These are phyloP conservation scores for Agapanthus africanus DNA, from an alignment of 106 monocot genomes.

Conservation along the genomic window DNA sequence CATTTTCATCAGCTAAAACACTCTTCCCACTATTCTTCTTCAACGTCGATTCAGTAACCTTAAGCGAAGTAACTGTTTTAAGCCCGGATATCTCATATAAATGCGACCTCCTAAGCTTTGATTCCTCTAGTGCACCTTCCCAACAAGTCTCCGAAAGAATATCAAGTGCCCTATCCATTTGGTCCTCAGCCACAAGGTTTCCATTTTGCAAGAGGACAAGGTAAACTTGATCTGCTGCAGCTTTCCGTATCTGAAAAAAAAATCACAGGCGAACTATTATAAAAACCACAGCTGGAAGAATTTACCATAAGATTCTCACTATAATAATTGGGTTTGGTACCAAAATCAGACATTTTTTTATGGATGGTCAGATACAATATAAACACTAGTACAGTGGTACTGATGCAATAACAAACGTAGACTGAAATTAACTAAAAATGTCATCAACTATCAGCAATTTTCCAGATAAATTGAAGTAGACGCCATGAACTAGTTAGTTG, in stretches of 20 bases:
- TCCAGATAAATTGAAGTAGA: too few relatives aligned
- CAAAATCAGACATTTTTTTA: too few relatives aligned
- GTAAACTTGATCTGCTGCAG: slow-evolving; percentile 85
- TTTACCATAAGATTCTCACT: too few relatives aligned
- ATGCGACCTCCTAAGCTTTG: slow-evolving; percentile 30
- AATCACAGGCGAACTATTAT: background rate
- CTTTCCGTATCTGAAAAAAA: slow-evolving; percentile 54
- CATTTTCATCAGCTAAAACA: slow-evolving; percentile 60
- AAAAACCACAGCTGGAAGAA: too few relatives aligned
- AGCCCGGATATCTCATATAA: slow-evolving; percentile 45
- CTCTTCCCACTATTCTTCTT: slow-evolving; percentile 4
- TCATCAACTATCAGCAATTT: too few relatives aligned
- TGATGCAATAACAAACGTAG: too few relatives aligned
- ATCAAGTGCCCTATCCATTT: slow-evolving; percentile 48
- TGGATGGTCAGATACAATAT: too few relatives aligned
- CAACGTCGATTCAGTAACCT: background rate
- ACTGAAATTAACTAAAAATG: too few relatives aligned
- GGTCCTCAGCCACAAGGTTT: slow-evolving; percentile 32
- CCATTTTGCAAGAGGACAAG: slow-evolving; percentile 75
- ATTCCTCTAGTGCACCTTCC: slow-evolving; percentile 72
- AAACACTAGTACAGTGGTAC: too few relatives aligned
- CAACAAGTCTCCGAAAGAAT: slow-evolving; percentile 79
- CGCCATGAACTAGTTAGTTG: too few relatives aligned
- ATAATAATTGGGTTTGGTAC: too few relatives aligned
- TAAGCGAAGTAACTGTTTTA: slow-evolving; percentile 4